Base-by-base conservation (phyloP, 192 early-diverging fungal species). In the Pilaira anomala region DNA sequence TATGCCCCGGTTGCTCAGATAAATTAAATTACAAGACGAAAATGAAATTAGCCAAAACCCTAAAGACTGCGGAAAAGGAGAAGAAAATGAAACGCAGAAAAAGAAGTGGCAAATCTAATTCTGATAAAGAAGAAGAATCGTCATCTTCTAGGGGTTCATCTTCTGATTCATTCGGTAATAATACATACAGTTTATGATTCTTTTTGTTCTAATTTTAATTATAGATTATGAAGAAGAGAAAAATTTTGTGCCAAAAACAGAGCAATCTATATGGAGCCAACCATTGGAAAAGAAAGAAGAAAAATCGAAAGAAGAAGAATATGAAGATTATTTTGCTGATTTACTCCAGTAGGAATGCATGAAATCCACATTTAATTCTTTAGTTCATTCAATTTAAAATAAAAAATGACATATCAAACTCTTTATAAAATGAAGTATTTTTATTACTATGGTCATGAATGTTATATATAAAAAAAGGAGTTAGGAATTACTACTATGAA, bases 11-110 rank as follows among this genome's bases (percentile, higher is more conserved):
- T 3, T 94, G 92, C 69, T 84, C 89, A 1, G 54, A 84, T 51
- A 85, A 79, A 65, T 74, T 94, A 5, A 89, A 94, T 62, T 91
- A 89, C 74, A 83, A 79, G 53, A 91, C 80, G 26, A 63, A 76
- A 33, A 80, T 84, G 40, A 77, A 79, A 60, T 49, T 60, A 19
- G 73, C 66, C 4, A 9, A 36, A 36, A 36, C 33, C 11, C 11
- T 36, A 6, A 36, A 36, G 11, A 9, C 33, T 36, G 1, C 7
- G 22, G 30, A 63, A 29, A 29, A n/a, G n/a, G 53, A 19, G n/a
- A 36, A 48, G 48, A 54, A 55, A 44, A 18, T 11, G 16, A 62
- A 56, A 26, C 40, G 19, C 21, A 5, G 12, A 46, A 51, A 19
- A 25, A 1, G 49, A 25, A 1, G 49, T 48, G 2, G 19, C 19